Evolutionary conservation across 1,284 basidiomycete genomes (phyloP).

Genomic region (Ceratobasidium sp.): DNA sequence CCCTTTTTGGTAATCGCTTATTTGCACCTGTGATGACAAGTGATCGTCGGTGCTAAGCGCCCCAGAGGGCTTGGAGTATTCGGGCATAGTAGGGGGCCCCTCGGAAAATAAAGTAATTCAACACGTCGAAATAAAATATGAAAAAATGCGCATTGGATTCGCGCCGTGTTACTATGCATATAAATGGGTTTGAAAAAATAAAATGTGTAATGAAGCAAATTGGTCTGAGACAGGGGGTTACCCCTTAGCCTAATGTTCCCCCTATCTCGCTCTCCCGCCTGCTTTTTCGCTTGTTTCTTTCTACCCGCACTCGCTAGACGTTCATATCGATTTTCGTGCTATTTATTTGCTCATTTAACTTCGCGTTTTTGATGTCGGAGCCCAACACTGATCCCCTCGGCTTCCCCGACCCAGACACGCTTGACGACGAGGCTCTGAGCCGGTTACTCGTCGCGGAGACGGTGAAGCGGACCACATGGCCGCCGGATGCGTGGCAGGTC

Average conservation of each 20-base stretch:
- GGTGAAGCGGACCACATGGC: background rate
- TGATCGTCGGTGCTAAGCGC: constrained; percentile 16
- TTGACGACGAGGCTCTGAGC: constrained; percentile 8
- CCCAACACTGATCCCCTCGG: background rate
- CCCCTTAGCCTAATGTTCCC: background rate
- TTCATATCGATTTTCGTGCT: background rate
- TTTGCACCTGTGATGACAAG: constrained; percentile 27
- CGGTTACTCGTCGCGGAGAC: background rate
- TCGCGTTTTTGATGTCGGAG: background rate
- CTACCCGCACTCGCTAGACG: background rate
- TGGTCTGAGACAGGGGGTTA: background rate
- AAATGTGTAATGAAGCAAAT: background rate
- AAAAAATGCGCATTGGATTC: background rate
- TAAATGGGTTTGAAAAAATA: background rate
- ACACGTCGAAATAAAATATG: background rate
- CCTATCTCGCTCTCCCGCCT: background rate
- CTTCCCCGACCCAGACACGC: background rate
- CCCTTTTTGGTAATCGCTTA: constrained; percentile 18
- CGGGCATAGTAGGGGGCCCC: background rate
- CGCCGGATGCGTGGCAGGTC: background rate
- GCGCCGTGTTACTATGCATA: background rate
- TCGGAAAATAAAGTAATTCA: background rate
- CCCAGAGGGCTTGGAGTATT: constrained; percentile 19
- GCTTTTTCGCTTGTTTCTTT: background rate
- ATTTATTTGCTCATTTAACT: background rate